Percentiles rank a stretch among this genome's conserved stretches.
Evolutionary conservation across 2,329 filamentous ascomycete species (phyloP).

Genomic region (Aspergillus sp.): DNA sequence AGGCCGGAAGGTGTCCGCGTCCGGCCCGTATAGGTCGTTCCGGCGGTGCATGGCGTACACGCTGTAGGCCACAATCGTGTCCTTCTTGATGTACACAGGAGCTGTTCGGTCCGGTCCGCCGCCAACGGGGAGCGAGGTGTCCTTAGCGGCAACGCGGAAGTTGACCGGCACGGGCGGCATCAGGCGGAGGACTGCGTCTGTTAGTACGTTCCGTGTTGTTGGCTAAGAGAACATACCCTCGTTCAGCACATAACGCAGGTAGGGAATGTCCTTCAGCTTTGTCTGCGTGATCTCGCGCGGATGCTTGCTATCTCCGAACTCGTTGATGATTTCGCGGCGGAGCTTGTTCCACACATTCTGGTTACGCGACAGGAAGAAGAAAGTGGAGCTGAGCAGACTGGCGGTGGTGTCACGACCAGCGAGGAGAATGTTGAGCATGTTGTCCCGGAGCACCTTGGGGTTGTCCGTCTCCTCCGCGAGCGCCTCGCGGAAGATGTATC

Average conservation of each 20-base stretch:
- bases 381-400: constrained; percentile 34
- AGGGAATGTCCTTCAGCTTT: constrained; percentile 32
- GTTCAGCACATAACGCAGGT: constrained; percentile 32
- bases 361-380: constrained; percentile 39
- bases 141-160: constrained; percentile 30
- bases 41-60: constrained; percentile 66
- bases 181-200: constrained; percentile 28
- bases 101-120: constrained; percentile 51
- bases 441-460: constrained; percentile 37
- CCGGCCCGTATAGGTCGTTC: constrained; percentile 36
- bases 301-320: constrained; percentile 34
- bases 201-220: background rate
- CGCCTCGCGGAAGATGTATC: constrained; percentile 43
- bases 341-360: constrained; percentile 29
- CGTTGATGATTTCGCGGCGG: constrained; percentile 24
- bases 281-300: constrained; percentile 35
- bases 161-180: constrained; percentile 40
- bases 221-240: constrained; percentile 16
- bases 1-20: constrained; percentile 39
- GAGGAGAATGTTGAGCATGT: constrained; percentile 43
- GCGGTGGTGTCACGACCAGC: constrained; percentile 48
- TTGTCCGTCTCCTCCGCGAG: constrained; percentile 39
- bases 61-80: constrained; percentile 56
- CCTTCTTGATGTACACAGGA: constrained; percentile 58
- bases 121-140: constrained; percentile 39